Evolutionary conservation across 768 basidiomycete genomes (phyloP), one percentile per base, ranked within the genome.

Genomic region (Boletus subparvulus): DNA sequence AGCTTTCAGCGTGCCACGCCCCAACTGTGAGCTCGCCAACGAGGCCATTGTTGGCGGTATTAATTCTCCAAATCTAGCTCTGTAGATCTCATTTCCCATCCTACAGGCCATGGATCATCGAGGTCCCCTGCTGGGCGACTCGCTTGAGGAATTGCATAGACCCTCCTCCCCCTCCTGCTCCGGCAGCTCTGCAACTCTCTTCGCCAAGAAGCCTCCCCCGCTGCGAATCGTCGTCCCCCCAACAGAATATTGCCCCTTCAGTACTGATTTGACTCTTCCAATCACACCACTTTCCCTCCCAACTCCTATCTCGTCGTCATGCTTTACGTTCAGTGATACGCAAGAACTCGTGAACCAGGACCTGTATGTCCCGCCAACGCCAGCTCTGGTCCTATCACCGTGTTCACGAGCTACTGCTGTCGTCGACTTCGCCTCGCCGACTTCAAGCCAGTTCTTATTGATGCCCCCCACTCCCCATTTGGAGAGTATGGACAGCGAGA

Each of bases 161-260:
- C 28, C 28, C 28, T 28, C 55, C 17, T 33, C 44, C 4, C 48
- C 48, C 17, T 42, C 61, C 17, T 52, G 40, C 45, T 35, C 52
- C 2, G 16, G 47, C 24, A 44, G 57, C 21, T 53, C 61, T 59
- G 60, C 53, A 19, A 50, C 48, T 61, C 64, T 32, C 19, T 40
- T 52, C 33, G 32, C 42, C 46, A 61, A 50, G 64, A 70, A 59
- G 55, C 57, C 55, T 4, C 43, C 53, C 35, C 56, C 67, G 7
- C 47, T 71, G 61, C 69, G 69, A 63, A 71, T 71, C 63, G 52
- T 67, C 24, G 65, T 71, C 47, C 71, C 71, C 14, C 68, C 69
- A 16, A 64, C 71, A 32, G 71, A 72, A 58, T 70, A 71, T 50
- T 73, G 67, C 56, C 69, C 69, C n/a, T 71, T 69, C 53, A 64